A percentile compares a stretch with the other conserved stretches of the same genome.
phyloP scores from a whole-genome alignment of 495 filamentous ascomycete genomes.

The Jackrogersella multiformis region DNA sequence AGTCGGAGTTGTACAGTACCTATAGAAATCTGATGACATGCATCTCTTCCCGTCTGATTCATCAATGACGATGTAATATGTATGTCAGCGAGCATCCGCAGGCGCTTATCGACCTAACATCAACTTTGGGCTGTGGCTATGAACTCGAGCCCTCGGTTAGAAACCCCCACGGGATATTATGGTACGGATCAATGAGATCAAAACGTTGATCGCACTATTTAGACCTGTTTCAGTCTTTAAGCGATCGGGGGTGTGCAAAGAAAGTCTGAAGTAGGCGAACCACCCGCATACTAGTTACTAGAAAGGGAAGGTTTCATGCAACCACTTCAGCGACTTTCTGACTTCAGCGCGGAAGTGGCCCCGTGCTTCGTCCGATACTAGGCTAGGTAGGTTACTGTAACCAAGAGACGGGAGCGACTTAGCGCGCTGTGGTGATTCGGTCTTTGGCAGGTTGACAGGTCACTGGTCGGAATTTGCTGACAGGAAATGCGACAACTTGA shows the following conservation, averaged over 20 bases:
- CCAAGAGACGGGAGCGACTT: slow-evolving; percentile 37
- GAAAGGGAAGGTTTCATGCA: slow-evolving; percentile 43
- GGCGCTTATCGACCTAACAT: slow-evolving; percentile 6
- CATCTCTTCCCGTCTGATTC: slow-evolving; percentile 29
- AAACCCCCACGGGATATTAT: slow-evolving; percentile 25
- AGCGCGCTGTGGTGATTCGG: slow-evolving; percentile 23
- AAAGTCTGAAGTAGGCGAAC: slow-evolving; percentile 42
- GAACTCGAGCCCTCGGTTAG: slow-evolving; percentile 14
- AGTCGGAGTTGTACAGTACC: slow-evolving; percentile 14
- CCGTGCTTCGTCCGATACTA: slow-evolving; percentile 35
- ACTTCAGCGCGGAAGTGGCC: slow-evolving; percentile 35
- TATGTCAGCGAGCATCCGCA: slow-evolving; percentile 31
- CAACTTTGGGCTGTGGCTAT: slow-evolving; percentile 15
- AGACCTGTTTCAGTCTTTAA: slow-evolving; percentile 45
- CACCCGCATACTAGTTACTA: slow-evolving; percentile 16
- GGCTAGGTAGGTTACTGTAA: too few relatives aligned
- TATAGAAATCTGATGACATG: slow-evolving; percentile 34
- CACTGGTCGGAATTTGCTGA: slow-evolving; percentile 16
- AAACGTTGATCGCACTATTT: slow-evolving; percentile 40
- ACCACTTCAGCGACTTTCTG: slow-evolving; percentile 28
- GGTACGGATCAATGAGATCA: slow-evolving; percentile 33
- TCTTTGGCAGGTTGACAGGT: slow-evolving; percentile 11
- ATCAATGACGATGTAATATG: slow-evolving; percentile 23
- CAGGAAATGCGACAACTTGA: slow-evolving; percentile 19
- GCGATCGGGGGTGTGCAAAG: slow-evolving; percentile 36